Conservation (phyloP, 495 filamentous ascomycete species). For the Talaromyces trachyspermus region DNA sequence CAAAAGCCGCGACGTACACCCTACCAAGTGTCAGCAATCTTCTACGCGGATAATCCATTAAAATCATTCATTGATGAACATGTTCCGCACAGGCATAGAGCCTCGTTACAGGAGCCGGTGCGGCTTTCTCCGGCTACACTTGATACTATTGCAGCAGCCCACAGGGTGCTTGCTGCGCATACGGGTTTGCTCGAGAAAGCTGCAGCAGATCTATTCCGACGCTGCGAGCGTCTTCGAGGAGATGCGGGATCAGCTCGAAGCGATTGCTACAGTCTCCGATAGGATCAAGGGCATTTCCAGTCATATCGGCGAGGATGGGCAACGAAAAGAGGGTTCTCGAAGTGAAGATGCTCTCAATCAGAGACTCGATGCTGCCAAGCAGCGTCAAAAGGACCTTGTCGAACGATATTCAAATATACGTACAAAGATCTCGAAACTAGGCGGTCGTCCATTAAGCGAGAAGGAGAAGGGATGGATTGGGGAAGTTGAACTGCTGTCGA, state of each 20-base stretch:
- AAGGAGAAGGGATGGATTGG: constrained; percentile 61
- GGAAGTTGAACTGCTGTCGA: constrained; percentile 50
- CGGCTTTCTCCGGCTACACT: constrained; percentile 69
- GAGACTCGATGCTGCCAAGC: constrained; percentile 51
- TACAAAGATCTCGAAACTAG: constrained; percentile 48
- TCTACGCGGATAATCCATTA: constrained; percentile 53
- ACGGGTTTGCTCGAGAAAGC: constrained; percentile 64
- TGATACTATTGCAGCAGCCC: constrained; percentile 66
- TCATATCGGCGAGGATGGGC: constrained; percentile 45
- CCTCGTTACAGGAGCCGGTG: constrained; percentile 60
- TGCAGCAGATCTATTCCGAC: constrained; percentile 74
- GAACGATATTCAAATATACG: constrained; percentile 58
- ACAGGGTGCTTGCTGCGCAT: constrained; percentile 65
- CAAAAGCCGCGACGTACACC: constrained; percentile 43
- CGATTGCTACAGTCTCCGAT: constrained; percentile 57
- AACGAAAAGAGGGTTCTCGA: constrained; percentile 30
- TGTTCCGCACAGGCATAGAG: constrained; percentile 52
- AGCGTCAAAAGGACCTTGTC: constrained; percentile 51
- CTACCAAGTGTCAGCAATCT: constrained; percentile 60
- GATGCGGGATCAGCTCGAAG: constrained; percentile 61
- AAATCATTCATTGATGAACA: constrained; percentile 53
- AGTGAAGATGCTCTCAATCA: constrained; percentile 48
- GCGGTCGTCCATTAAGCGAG: constrained; percentile 60
- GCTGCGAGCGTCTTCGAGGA: constrained; percentile 67
- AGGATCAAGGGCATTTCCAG: constrained; percentile 60